phyloP scores from a whole-genome alignment of 805 yeast genomes.

The Ogataea nonfermentans region DNA sequence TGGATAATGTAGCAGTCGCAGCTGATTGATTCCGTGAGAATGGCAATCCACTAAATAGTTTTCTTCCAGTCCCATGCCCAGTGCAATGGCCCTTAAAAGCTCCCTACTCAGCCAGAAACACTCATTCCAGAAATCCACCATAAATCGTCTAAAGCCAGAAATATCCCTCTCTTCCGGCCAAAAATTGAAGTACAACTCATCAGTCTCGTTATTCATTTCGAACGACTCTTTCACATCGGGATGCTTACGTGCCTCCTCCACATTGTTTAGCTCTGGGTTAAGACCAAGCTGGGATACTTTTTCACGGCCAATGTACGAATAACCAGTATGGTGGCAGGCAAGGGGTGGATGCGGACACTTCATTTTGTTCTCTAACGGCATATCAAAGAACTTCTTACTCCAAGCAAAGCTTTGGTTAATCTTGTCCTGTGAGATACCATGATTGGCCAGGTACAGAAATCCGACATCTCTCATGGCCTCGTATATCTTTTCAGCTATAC shows the following conservation, averaged over 20 bases:
- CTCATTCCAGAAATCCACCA: conserved; percentile 12
- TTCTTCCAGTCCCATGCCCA: conserved; percentile 30
- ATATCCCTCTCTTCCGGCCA: conserved; percentile 26
- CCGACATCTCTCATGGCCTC: conserved; percentile 24
- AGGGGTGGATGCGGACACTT: conserved; percentile 23
- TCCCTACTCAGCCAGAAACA: conserved; percentile 25
- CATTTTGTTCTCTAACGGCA: conserved; percentile 22
- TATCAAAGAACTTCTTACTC: conserved; percentile 28
- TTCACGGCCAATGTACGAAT: conserved; percentile 25
- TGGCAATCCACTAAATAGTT: conserved; percentile 27
- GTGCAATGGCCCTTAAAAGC: conserved; percentile 27
- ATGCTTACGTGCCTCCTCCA: conserved; percentile 8
- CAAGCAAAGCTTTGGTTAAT: conserved; percentile 16
- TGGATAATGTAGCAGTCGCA: conserved; percentile 35
- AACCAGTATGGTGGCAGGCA: conserved; percentile 26
- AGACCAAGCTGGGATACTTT: conserved; percentile 21
- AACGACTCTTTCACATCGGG: conserved; percentile 37
- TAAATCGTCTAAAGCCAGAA: conserved; percentile 28
- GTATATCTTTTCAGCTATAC: conserved; percentile 26
- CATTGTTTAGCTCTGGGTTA: conserved; percentile 11
- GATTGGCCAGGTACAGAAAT: conserved; percentile 21
- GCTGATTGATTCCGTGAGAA: conserved; percentile 28
- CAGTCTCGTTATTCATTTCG: conserved; percentile 29
- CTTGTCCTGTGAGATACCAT: conserved; percentile 17
- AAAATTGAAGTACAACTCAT: conserved; percentile 19